Base-by-base conservation (phyloP, 495 filamentous ascomycete species). In the Trichocladium uniseriatum region DNA sequence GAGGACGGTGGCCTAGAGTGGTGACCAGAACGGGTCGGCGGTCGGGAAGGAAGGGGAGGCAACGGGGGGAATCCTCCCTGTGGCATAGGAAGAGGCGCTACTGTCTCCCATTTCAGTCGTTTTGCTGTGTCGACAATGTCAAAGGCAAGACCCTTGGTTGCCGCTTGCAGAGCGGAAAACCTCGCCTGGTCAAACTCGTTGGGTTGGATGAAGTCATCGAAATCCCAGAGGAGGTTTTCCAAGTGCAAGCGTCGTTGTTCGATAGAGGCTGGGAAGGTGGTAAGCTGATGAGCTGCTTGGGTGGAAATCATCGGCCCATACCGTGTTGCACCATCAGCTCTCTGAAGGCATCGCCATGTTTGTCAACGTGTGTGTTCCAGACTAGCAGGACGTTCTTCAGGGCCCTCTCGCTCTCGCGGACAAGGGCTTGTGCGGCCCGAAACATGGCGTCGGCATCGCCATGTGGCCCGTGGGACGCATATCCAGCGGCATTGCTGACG, bases 201-300 rank as follows among this genome's bases (percentile, higher is more conserved):
- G 0, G 59, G 53, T 1, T 65, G 48, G 19, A 57, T 58, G 38
- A 61, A 64, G 45, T 70, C 67, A 18, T 70, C 65, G 24, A 70
- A 58, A 45, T 68, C 65, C 48, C 63, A 70, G 11, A 70, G 62
- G 3, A 68, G 57, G 48, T 67, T 62, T 39, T 70, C 65, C 9
- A 70, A 46, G 2, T 58, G 46, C 10, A 63, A 51, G 9, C 66
- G 57, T 13, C 58, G 58, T 43, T 59, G 58, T 38, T 67, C 54
- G 22, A 70, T 58, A 34, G 56, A 53, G 20, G 49, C 53, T 56
- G 35, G 42, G 41, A 24, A 9, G 42, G 38, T 1, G 43, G 50
- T 6, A 16, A 2, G 3, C 11, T 15, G 11, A 27, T 2, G 4
- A n/a, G 22, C 8, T 1, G 49, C 7, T 15, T 34, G 28, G 18